Evolutionary conservation across 2,329 filamentous ascomycete genomes (phyloP).

Genomic region (Cryphonectria parasitica): DNA sequence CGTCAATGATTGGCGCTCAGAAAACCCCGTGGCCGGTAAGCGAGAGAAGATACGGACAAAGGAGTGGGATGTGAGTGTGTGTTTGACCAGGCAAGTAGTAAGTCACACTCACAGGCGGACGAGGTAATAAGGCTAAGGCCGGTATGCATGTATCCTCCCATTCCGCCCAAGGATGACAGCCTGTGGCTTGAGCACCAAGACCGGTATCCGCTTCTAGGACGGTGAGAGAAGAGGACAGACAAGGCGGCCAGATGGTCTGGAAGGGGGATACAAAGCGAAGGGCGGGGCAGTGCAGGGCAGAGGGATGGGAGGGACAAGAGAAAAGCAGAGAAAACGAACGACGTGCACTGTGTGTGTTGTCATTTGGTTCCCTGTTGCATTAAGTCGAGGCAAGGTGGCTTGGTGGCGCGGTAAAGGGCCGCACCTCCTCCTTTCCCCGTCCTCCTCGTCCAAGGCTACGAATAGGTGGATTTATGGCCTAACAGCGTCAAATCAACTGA

Average conservation of each 20-base stretch:
- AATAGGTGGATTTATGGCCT: neutral
- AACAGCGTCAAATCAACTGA: neutral
- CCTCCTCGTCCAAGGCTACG: neutral
- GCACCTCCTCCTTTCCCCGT: neutral
- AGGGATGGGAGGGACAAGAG: neutral
- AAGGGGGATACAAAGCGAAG: neutral
- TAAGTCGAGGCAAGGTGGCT: neutral
- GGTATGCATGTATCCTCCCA: neutral
- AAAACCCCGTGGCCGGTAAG: neutral
- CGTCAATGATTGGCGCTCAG: neutral
- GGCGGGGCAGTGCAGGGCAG: neutral
- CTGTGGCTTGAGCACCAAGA: neutral
- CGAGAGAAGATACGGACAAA: neutral
- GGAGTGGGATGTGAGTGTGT: neutral
- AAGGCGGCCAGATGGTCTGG: neutral
- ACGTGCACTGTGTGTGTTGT: slow-evolving; percentile 1
- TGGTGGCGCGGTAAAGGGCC: neutral
- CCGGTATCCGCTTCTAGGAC: neutral
- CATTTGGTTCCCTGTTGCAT: neutral
- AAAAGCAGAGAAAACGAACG: neutral
- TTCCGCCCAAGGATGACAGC: neutral
- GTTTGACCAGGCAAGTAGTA: neutral
- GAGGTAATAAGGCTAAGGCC: slow-evolving; percentile 9
- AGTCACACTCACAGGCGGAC: neutral
- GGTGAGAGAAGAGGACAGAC: neutral